Base-by-base conservation (phyloP, 805 yeast genomes). In the Helenozyma baotianmanensis region DNA sequence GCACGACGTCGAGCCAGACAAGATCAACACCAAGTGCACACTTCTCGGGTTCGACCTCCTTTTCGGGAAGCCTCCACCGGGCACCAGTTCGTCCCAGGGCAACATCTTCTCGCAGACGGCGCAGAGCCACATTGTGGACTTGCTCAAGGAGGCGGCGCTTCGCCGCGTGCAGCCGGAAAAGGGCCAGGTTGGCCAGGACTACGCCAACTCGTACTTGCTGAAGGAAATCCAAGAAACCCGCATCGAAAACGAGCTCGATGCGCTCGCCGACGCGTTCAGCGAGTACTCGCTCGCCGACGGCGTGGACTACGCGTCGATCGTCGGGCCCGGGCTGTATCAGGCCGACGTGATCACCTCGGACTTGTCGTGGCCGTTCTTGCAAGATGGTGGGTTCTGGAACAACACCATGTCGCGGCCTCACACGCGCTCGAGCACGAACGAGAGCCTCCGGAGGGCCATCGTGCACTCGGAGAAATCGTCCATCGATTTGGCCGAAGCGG, bases 41-140 rank as follows among this genome's bases (percentile, higher is more conserved):
- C 43, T 66, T 4, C 30, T 64, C 16, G 71, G 70, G 18, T 49
- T 62, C 35, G 72, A 92, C 58, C 68, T 92, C 21, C 65, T 90
- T 14, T 82, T 85, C 6, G 74, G 80, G 32, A 68, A 72, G 12
- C 96, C 97, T 0, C 95, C 96, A 0, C 49, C 53, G 3, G 96
- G 97, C 1, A 85, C 82, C 0, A 72, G 82, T 7, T 62, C 89
- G 0, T 70, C 89, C 32, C 97, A 92, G 52, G 97, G 95, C 1
- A 86, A 89, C 51, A 82, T 90, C n/a, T 64, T 84, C 25, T 76
- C 86, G 12, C 44, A 43, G 15, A 31, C 29, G 13, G 36, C 43
- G 2, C 50, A 45, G 18, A 21, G 23, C 1, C 37, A 39, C 23
- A 35, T 45, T 3, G 32, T 35, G 24, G 21, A 21, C 9, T 30